Evolutionary conservation across 1,284 basidiomycete species (phyloP).

Genomic region (Cutaneotrichosporon sp.): DNA sequence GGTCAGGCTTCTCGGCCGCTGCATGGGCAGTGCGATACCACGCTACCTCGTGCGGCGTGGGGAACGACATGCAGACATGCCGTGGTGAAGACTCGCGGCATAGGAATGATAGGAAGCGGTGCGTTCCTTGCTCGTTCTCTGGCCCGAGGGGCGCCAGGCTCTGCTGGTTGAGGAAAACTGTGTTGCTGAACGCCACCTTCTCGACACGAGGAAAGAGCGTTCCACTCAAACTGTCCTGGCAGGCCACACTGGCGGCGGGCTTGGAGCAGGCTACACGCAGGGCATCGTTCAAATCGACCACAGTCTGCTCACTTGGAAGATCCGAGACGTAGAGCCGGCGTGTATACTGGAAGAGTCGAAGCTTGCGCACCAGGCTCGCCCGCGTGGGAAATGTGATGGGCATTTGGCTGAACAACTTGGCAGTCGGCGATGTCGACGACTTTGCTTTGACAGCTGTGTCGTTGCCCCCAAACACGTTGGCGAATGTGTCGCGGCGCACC

Average conservation of each 20-base stretch:
- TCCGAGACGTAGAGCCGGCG: neutral
- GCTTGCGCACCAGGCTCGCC: neutral
- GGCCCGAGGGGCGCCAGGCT: neutral
- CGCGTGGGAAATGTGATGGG: neutral
- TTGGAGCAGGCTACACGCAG: neutral
- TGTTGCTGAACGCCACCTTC: neutral
- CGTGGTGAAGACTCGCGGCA: neutral
- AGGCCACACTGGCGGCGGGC: neutral
- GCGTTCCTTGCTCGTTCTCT: neutral
- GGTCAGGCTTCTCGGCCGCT: neutral
- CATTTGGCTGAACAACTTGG: neutral
- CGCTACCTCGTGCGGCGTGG: neutral
- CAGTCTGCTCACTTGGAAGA: neutral
- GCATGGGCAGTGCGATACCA: neutral
- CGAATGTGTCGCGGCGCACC: neutral
- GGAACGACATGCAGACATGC: neutral
- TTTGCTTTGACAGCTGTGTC: neutral
- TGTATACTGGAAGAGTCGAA: neutral
- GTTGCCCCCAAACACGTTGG: neutral
- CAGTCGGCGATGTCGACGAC: neutral
- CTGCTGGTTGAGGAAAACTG: constrained; percentile 2
- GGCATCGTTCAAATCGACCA: neutral
- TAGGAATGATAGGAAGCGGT: neutral
- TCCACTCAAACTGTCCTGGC: neutral
- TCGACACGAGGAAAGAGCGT: neutral